Conservation (phyloP, 164 flowering plant species). For the Amborella trichopoda region DNA sequence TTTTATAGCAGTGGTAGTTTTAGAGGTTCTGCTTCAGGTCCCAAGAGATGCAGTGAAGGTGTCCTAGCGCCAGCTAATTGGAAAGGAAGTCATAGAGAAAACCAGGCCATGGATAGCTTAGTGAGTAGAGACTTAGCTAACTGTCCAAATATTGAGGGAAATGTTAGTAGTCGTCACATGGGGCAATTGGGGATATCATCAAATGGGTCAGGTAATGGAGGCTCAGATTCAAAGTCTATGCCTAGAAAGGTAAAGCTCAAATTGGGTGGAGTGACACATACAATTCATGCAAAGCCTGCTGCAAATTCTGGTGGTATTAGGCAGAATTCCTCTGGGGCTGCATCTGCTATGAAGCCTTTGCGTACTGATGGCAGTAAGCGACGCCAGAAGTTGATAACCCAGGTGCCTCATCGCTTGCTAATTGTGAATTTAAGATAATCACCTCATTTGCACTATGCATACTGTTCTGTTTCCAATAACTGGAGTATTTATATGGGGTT, state of each 20-base stretch:
- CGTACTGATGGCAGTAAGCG: conserved; percentile 22
- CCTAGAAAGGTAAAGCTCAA: conserved; percentile 78
- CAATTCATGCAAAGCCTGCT: conserved; percentile 49
- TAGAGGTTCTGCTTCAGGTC: conserved; percentile 25
- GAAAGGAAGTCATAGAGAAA: conserved; percentile 12
- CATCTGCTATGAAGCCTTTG: conserved; percentile 27
- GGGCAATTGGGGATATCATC: conserved; percentile 8
- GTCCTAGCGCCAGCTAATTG: conserved; percentile 57
- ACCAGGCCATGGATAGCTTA: conserved; percentile 16
- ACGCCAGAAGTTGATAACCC: conserved; percentile 24
- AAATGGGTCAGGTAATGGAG: conserved; percentile 24
- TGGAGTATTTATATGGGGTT: no score
- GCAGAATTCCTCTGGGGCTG: conserved; percentile 11
- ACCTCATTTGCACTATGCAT: no score
- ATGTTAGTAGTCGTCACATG: conserved; percentile 8
- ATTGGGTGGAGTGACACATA: conserved; percentile 70
- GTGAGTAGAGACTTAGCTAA: conserved; percentile 12
- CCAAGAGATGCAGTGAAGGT: conserved; percentile 39
- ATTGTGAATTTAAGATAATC: no score
- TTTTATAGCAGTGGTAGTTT: conserved; percentile 6
- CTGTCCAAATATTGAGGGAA: conserved; percentile 7
- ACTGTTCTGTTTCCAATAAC: no score
- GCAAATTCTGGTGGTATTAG: conserved; percentile 1
- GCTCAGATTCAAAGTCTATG: conserved; percentile 25
- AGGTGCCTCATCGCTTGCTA: conserved; percentile 21